Conservation (phyloP, 2,329 filamentous ascomycete genomes). For the Aspergillus eucalypticola region DNA sequence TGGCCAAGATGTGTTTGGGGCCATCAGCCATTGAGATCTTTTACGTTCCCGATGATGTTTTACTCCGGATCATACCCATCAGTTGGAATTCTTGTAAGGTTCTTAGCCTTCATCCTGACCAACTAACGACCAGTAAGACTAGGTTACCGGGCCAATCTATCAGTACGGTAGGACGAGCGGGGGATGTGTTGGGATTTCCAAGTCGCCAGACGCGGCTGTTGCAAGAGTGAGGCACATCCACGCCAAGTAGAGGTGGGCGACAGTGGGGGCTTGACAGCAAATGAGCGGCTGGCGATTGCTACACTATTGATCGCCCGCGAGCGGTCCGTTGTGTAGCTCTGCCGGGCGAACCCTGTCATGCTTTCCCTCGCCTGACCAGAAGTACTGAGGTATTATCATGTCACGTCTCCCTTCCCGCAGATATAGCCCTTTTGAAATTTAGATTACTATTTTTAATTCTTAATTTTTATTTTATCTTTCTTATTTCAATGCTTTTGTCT, state of each 20-base stretch:
- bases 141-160: background rate
- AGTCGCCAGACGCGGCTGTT: constrained; percentile 28
- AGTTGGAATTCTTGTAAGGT: too few species aligned
- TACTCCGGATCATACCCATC: background rate
- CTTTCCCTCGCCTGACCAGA: background rate
- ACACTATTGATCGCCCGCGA: constrained; percentile 22
- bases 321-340: constrained; percentile 22
- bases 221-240: constrained; percentile 9
- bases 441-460: too few species aligned
- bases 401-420: background rate
- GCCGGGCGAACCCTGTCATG: constrained; percentile 15
- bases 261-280: constrained; percentile 7
- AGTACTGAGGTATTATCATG: background rate
- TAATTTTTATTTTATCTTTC: too few species aligned
- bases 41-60: background rate
- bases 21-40: background rate
- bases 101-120: background rate
- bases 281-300: constrained; percentile 7
- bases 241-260: constrained; percentile 15
- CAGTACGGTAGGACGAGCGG: background rate
- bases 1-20: background rate
- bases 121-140: background rate
- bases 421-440: background rate
- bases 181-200: constrained; percentile 12
- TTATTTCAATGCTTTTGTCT: too few species aligned